A percentile compares a stretch with the other conserved stretches of the same genome.
phyloP scores from a whole-genome alignment of 1,284 basidiomycete species.

The Leccinum pachyderme region DNA sequence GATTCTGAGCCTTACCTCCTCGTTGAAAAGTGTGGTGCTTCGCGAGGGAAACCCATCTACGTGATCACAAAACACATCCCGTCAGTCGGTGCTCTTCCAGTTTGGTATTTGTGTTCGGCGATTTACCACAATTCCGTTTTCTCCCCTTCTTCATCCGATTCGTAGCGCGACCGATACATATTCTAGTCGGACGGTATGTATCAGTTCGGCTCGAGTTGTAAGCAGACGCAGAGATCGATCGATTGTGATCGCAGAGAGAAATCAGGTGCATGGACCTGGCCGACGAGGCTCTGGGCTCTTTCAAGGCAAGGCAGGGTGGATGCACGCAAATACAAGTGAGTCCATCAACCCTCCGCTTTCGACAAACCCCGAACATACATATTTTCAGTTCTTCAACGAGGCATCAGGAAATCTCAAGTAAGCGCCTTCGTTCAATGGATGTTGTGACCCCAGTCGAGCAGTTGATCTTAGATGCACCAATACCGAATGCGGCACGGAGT shows the following conservation, averaged over 20 bases:
- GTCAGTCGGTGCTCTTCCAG: conserved; percentile 32
- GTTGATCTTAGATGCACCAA: conserved; percentile 34
- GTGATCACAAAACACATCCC: conserved; percentile 44
- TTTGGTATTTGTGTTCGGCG: neutral
- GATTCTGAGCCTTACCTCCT: conserved; percentile 39
- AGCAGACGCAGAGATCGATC: conserved; percentile 9
- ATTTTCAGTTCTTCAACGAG: conserved; percentile 41
- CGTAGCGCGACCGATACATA: conserved; percentile 33
- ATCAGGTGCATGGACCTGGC: conserved; percentile 45
- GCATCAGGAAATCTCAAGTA: conserved; percentile 37
- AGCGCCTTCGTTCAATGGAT: conserved; percentile 16
- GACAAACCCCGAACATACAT: conserved; percentile 7
- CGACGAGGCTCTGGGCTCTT: conserved; percentile 39
- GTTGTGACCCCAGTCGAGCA: conserved; percentile 12
- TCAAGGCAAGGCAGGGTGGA: conserved; percentile 42
- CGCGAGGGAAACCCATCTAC: conserved; percentile 41
- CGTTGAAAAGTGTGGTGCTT: conserved; percentile 41
- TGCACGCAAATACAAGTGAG: conserved; percentile 44
- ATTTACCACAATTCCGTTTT: neutral
- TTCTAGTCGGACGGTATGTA: conserved; percentile 33
- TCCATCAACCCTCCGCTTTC: neutral
- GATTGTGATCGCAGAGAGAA: conserved; percentile 33
- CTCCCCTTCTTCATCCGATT: neutral
- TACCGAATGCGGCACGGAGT: conserved; percentile 40
- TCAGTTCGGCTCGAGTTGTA: neutral